Conservation (phyloP, 345 rosid species). For the Psidium guajava region DNA sequence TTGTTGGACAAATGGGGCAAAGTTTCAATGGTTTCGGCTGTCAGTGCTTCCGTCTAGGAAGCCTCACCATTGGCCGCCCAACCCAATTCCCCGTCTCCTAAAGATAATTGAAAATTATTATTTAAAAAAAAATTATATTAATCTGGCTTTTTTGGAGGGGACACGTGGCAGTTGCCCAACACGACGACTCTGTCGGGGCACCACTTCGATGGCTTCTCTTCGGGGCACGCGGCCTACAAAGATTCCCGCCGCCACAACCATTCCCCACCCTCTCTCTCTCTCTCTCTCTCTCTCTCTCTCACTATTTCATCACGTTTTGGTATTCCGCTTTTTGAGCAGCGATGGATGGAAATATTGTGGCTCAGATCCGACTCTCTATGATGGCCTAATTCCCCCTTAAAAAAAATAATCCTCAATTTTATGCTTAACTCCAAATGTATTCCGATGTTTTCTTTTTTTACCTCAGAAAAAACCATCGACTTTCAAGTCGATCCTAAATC, state of each 20-base stretch:
- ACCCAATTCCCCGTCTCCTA: background rate
- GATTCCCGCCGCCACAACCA: background rate
- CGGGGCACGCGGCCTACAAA: background rate
- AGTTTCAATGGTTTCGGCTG: background rate
- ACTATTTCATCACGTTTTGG: background rate
- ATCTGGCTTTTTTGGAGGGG: background rate
- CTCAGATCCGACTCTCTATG: no score
- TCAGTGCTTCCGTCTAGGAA: constrained; percentile 1
- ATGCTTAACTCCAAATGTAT: no score
- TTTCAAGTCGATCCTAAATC: no score
- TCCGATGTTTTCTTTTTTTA: no score
- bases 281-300: background rate
- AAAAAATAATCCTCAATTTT: no score
- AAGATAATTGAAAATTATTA: no score
- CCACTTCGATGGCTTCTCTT: constrained; percentile 1
- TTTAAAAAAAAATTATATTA: no score
- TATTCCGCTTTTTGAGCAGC: background rate
- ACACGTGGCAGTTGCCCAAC: constrained; percentile 1
- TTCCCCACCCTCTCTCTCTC: no score
- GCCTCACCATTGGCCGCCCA: background rate
- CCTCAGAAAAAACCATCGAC: no score
- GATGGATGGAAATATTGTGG: background rate
- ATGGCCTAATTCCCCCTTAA: no score
- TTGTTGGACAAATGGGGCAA: background rate
- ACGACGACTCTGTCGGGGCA: background rate